Evolutionary conservation across 345 rosid species (phyloP).

Genomic region (Eucalyptus leucophloia): DNA sequence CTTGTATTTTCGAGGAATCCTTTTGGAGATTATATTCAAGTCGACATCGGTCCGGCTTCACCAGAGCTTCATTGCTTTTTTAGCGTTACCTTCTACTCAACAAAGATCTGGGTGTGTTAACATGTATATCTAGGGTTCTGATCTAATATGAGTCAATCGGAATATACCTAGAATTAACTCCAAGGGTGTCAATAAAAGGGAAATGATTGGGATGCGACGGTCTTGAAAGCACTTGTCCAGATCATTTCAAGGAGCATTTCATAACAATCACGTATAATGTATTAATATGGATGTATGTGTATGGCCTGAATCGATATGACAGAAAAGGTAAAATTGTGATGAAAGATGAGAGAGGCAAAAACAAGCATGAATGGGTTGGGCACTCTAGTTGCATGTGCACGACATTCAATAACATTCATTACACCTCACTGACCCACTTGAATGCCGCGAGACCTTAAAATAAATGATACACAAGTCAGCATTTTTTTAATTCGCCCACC

Average conservation of each 20-base stretch:
- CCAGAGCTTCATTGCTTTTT: background rate
- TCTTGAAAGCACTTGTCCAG: background rate
- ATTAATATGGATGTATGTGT: background rate
- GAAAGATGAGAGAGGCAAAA: background rate
- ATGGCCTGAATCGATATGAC: background rate
- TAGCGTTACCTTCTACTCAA: background rate
- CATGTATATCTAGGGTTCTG: background rate
- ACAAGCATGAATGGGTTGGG: background rate
- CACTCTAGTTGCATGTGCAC: background rate
- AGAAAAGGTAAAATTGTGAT: background rate
- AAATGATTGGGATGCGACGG: background rate
- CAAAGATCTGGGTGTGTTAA: background rate
- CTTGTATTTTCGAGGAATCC: background rate
- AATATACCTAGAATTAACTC: background rate
- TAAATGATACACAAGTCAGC: background rate
- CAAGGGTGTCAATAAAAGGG: background rate
- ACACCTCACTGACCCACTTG: background rate
- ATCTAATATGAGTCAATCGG: background rate
- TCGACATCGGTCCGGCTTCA: background rate
- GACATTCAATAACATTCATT: background rate
- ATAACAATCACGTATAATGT: background rate
- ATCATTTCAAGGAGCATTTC: background rate
- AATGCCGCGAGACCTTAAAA: background rate
- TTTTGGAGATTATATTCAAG: background rate
- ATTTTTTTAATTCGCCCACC: background rate